Base-by-base conservation (phyloP, 2,329 filamentous ascomycete species). In the Calycina herbarum region DNA sequence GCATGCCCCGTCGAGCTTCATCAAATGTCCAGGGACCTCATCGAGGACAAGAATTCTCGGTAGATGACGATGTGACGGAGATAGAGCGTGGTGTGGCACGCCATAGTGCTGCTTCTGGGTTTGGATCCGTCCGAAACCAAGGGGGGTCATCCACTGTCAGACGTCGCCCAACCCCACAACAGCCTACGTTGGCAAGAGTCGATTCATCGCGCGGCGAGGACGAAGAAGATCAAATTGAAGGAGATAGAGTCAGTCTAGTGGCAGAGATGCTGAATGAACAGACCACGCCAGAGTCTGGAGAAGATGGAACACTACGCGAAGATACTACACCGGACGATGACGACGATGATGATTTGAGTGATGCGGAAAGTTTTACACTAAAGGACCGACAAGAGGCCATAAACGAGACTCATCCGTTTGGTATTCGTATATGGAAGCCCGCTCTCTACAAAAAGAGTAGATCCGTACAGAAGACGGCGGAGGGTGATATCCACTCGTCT, bases 361-460 rank as follows among this genome's bases (percentile, higher is more conserved):
- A 98, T 73, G 91, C 95, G 1, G 95, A 97, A 79, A 98, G 94
- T 80, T 99, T 99, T 77, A 99, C 95, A 0, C 85, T 99, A 73
- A 97, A 96, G 78, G 95, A 99, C 78, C 88, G 95, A 64, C 95
- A 99, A 79, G 89, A 97, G 77, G 95, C 95, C 70, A 99, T 99
- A 82, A 99, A 99, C 79, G 90, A 97, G 77, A 99, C 95, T 0
- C 95, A 99, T 82, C 95, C 95, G 0, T 99, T 99, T 74, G 95
- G 95, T 82, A 98, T 99, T 76, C 89, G 96, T 77, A 92, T 99
- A 69, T 99, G 95, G 95, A 99, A 99, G 78, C 95, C 95, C 56
- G 96, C 95, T 1, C 79, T 99, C 69, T 99, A 99, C 85, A 99
- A 99, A 80, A 99, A 99, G 79, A 89, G 91, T 73, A 89, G 95